These are phyloP conservation scores for Streptanthus diversifolius DNA, from an alignment of 345 rosid genomes.

Conservation along the genomic window DNA sequence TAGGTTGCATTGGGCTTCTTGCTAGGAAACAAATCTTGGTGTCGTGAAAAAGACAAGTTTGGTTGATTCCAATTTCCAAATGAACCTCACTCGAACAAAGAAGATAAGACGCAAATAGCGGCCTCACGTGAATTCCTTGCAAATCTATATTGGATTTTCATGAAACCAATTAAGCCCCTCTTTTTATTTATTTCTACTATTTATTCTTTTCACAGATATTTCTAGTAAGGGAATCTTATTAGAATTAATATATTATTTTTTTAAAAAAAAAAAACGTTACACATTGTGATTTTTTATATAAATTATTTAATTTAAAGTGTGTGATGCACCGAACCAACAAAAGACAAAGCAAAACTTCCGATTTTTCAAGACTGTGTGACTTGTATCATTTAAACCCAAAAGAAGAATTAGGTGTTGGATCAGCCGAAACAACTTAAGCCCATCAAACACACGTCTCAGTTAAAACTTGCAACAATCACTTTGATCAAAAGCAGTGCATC, in stretches of 20 bases:
- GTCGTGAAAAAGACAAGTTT: constrained; percentile 9
- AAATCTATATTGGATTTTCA: background rate
- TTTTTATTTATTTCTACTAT: too few relatives aligned
- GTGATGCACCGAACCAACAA: background rate
- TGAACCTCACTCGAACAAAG: constrained; percentile 16
- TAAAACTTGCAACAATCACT: too few relatives aligned
- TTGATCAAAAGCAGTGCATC: too few relatives aligned
- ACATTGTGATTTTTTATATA: background rate
- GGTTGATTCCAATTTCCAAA: constrained; percentile 15
- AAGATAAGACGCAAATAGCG: constrained; percentile 27
- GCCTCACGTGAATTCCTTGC: constrained; percentile 14
- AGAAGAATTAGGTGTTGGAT: background rate
- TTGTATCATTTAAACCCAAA: background rate
- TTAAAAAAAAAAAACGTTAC: too few relatives aligned
- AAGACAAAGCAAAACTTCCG: too few relatives aligned
- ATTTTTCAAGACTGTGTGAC: too few relatives aligned
- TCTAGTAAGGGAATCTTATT: background rate
- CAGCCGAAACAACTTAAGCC: background rate
- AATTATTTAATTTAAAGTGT: background rate
- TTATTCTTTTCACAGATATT: background rate
- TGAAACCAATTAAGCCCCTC: background rate
- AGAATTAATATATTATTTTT: too few relatives aligned
- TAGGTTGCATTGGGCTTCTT: constrained; percentile 7
- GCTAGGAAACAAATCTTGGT: constrained; percentile 17
- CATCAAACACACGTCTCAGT: background rate